Evolutionary conservation across 495 filamentous ascomycete species (phyloP).

Genomic region (Staphylotrichum longicolle): DNA sequence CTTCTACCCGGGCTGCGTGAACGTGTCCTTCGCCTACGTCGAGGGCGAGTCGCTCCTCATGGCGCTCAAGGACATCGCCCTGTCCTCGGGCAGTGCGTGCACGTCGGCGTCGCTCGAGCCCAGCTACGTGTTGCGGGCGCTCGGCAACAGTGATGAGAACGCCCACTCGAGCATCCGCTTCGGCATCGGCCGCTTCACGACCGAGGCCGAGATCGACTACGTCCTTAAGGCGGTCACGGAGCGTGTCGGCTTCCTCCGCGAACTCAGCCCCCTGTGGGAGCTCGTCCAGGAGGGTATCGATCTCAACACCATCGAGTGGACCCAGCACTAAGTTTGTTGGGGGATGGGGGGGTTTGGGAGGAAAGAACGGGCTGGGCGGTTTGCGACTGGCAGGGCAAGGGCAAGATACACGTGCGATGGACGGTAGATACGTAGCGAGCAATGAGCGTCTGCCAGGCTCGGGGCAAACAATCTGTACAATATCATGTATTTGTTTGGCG

Average conservation of each 20-base stretch:
- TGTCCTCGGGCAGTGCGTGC: conserved; percentile 95
- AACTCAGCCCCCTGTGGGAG: conserved; percentile 97
- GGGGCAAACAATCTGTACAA: conserved; percentile 18
- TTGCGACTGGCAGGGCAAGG: neutral
- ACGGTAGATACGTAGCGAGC: neutral
- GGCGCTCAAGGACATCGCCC: conserved; percentile 95
- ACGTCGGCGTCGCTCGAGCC: conserved; percentile 96
- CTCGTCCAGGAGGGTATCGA: conserved; percentile 96
- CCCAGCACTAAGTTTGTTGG: conserved; percentile 64
- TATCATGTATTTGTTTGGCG: conserved; percentile 20
- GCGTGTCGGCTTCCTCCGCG: conserved; percentile 85
- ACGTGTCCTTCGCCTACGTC: conserved; percentile 96
- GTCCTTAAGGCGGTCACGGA: conserved; percentile 91
- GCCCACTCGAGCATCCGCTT: conserved; percentile 97
- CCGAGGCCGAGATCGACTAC: conserved; percentile 93
- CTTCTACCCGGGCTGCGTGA: conserved; percentile 96
- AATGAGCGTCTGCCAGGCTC: neutral
- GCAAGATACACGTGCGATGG: too few relatives aligned
- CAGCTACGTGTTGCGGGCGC: conserved; percentile 88
- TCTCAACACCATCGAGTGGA: conserved; percentile 96
- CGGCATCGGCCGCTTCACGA: conserved; percentile 95
- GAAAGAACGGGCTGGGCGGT: neutral
- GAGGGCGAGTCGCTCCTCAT: conserved; percentile 97
- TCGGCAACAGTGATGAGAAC: conserved; percentile 94
- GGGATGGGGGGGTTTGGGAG: neutral